Conservation (phyloP, 192 early-diverging fungal species). For the Coemansia sp. region DNA sequence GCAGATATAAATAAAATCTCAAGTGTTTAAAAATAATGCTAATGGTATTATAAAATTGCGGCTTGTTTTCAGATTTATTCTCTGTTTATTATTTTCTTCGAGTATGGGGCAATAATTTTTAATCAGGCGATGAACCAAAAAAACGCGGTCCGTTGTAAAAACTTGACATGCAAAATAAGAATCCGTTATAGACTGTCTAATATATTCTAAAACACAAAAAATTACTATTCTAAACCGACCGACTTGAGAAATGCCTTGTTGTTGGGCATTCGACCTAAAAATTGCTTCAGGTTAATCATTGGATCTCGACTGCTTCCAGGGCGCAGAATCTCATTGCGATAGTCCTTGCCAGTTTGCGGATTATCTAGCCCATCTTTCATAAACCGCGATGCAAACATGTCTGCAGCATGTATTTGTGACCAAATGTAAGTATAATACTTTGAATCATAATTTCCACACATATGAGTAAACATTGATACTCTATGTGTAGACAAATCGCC, state of each 20-base stretch:
- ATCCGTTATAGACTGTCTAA: not conserved
- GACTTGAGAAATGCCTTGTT: conserved; percentile 12
- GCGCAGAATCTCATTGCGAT: conserved; percentile 8
- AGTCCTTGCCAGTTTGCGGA: conserved; percentile 6
- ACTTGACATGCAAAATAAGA: too few species aligned
- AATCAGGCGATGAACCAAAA: too few species aligned
- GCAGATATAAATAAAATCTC: not conserved
- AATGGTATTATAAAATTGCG: too few species aligned
- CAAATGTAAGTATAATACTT: conserved; percentile 71
- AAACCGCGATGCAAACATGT: conserved; percentile 74
- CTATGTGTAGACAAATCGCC: conserved; percentile 40
- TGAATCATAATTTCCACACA: conserved; percentile 65
- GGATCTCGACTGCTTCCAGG: conserved; percentile 7
- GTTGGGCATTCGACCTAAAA: conserved; percentile 11
- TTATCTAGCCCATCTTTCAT: conserved; percentile 53
- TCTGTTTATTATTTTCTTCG: too few species aligned
- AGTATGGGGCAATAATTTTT: too few species aligned
- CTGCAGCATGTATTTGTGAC: conserved; percentile 71
- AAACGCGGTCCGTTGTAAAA: too few species aligned
- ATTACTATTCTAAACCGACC: not conserved
- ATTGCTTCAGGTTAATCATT: not conserved
- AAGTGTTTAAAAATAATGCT: too few species aligned
- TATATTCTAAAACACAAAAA: not conserved
- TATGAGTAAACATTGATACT: conserved; percentile 55
- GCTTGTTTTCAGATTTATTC: too few species aligned